Evolutionary conservation across 169 alveolate genomes (phyloP).

Genomic region (Perkinsus olseni): DNA sequence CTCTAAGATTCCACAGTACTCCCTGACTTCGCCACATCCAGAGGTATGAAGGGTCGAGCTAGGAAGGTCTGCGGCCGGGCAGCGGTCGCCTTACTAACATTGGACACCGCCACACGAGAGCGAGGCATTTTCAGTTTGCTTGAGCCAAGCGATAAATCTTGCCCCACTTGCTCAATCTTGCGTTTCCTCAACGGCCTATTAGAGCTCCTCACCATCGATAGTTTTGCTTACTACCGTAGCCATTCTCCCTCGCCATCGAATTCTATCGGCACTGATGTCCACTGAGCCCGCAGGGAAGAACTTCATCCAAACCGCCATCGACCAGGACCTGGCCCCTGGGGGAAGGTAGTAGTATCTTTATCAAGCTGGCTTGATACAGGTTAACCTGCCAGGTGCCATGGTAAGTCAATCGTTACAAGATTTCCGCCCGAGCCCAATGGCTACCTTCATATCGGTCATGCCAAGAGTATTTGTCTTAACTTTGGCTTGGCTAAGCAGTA

Average conservation of each 20-base stretch:
- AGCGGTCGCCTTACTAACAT: neutral
- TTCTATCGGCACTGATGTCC: neutral
- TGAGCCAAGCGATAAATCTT: neutral
- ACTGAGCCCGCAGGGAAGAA: neutral
- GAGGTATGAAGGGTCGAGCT: neutral
- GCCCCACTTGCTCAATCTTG: neutral
- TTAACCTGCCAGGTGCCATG: neutral
- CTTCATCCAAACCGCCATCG: neutral
- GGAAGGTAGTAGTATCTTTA: neutral
- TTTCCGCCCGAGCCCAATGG: conserved; percentile 99
- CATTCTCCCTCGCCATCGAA: neutral
- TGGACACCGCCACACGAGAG: neutral
- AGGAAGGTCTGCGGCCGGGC: neutral
- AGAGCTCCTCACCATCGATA: neutral
- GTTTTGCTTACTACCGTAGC: neutral
- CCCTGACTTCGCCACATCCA: neutral
- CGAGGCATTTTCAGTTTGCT: neutral
- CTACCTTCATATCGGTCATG: conserved; percentile 98
- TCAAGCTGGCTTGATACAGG: neutral
- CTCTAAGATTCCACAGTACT: neutral
- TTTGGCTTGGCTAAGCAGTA: conserved; percentile 85
- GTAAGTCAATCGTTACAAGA: conserved; percentile 75
- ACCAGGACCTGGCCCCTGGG: neutral
- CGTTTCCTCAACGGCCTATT: neutral
- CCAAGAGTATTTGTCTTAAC: conserved; percentile 94